phyloP scores from a whole-genome alignment of 1,139 yeast species.

The Candida dubliniensis region DNA sequence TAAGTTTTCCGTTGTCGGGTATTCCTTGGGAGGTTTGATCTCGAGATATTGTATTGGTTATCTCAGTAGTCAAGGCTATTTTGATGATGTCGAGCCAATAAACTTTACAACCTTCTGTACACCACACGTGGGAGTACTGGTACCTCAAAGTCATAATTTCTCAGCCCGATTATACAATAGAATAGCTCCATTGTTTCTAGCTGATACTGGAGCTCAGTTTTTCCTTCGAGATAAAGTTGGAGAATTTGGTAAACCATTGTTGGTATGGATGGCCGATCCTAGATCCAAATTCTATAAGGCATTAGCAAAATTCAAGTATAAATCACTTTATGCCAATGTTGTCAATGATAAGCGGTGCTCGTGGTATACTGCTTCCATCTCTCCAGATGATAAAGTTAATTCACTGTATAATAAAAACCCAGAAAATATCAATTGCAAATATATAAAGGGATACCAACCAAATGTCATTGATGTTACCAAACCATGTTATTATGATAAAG shows the following conservation, averaged over 20 bases:
- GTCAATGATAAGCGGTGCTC: slow-evolving; percentile 78
- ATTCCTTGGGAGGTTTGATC: slow-evolving; percentile 81
- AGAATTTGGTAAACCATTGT: slow-evolving; percentile 42
- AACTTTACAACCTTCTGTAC: slow-evolving; percentile 74
- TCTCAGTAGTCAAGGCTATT: slow-evolving; percentile 53
- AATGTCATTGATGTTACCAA: slow-evolving; percentile 49
- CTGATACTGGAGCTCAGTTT: slow-evolving; percentile 71
- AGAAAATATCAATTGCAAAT: slow-evolving; percentile 44
- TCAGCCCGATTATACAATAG: slow-evolving; percentile 52
- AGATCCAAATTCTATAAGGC: slow-evolving; percentile 60
- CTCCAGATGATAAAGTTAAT: slow-evolving; percentile 61
- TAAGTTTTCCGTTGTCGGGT: slow-evolving; percentile 72
- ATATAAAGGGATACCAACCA: slow-evolving; percentile 52
- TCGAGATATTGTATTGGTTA: slow-evolving; percentile 77
- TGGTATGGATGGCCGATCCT: slow-evolving; percentile 65
- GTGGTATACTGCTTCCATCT: slow-evolving; percentile 79
- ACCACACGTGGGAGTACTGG: slow-evolving; percentile 79
- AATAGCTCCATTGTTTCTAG: slow-evolving; percentile 61
- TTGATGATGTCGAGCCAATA: slow-evolving; percentile 49
- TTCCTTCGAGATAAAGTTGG: slow-evolving; percentile 41
- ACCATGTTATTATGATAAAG: slow-evolving; percentile 21
- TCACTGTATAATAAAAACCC: slow-evolving; percentile 40
- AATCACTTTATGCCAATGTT: slow-evolving; percentile 68
- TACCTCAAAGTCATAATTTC: slow-evolving; percentile 37
- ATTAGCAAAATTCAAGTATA: slow-evolving; percentile 49